Percentiles rank a stretch among this genome's conserved stretches.
Conservation (phyloP, 2,329 filamentous ascomycete species). For the Decorospora gaudefroyi region DNA sequence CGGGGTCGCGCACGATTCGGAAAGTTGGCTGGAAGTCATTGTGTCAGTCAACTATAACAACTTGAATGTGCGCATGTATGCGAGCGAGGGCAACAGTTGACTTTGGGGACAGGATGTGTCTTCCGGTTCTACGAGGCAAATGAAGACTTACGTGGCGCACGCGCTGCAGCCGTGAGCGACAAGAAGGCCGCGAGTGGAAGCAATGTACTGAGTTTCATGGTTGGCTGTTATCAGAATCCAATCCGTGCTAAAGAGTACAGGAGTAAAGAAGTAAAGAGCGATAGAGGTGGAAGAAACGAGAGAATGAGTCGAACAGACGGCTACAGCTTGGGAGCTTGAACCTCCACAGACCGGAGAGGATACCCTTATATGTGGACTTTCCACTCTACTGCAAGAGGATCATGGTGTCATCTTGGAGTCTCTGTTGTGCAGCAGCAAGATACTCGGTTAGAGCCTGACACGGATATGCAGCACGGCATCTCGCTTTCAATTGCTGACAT, state of each 20-base stretch:
- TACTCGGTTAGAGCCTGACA: slow-evolving; percentile 17
- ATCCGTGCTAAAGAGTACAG: slow-evolving; percentile 1
- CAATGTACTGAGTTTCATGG: slow-evolving; percentile 29
- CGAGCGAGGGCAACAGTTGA: too few relatives aligned
- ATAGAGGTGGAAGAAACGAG: slow-evolving; percentile 21
- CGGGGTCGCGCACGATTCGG: slow-evolving; percentile 24
- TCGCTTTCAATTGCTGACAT: slow-evolving; percentile 19
- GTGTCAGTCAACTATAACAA: too few relatives aligned
- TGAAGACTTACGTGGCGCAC: slow-evolving; percentile 20
- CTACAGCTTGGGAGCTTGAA: slow-evolving; percentile 9
- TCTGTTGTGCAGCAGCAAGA: slow-evolving; percentile 9
- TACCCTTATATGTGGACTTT: slow-evolving; percentile 22
- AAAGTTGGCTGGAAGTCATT: slow-evolving; percentile 21
- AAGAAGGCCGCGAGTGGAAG: slow-evolving; percentile 17
- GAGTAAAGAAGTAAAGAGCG: slow-evolving; percentile 1
- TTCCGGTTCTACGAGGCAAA: neutral
- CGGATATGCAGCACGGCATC: slow-evolving; percentile 29
- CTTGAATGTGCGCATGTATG: too few relatives aligned
- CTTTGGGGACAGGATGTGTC: too few relatives aligned
- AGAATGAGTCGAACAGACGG: slow-evolving; percentile 17
- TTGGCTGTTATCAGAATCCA: too few relatives aligned
- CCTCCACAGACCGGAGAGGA: neutral
- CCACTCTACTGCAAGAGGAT: slow-evolving; percentile 6
- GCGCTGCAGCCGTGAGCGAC: slow-evolving; percentile 20
- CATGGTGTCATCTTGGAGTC: slow-evolving; percentile 4